These are phyloP conservation scores for Picea glauca DNA, from an alignment of 75 land plant genomes.

Conservation along the genomic window DNA sequence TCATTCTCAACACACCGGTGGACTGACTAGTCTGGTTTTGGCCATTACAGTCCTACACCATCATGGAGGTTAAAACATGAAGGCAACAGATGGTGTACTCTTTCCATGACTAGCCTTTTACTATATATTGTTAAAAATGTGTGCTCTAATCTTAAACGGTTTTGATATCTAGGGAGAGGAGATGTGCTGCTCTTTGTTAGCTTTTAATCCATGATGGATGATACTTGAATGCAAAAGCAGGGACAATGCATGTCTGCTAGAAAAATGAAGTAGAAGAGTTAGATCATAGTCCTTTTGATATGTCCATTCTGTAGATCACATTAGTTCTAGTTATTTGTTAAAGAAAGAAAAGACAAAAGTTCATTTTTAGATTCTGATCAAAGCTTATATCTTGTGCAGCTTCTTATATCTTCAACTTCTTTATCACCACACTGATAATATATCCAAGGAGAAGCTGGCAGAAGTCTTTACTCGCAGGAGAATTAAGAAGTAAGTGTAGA, in stretches of 20 bases:
- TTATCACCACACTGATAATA: slow-evolving; percentile 59
- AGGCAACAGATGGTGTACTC: background rate
- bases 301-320: background rate
- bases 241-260: background rate
- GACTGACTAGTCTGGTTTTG: background rate
- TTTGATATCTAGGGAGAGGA: background rate
- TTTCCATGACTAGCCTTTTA: background rate
- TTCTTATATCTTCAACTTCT: slow-evolving; percentile 85
- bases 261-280: background rate
- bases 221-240: background rate
- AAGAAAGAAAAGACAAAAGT: background rate
- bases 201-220: slow-evolving; percentile 11
- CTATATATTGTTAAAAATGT: background rate
- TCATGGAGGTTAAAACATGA: background rate
- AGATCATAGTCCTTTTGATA: background rate
- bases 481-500: slow-evolving; percentile 45
- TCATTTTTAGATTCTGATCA: background rate
- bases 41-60: background rate
- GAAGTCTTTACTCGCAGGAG: slow-evolving; percentile 61
- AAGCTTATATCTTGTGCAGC: slow-evolving; percentile 33
- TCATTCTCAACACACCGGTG: background rate
- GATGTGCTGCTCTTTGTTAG: background rate
- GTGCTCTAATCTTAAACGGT: background rate
- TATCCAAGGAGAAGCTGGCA: slow-evolving; percentile 58
- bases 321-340: background rate